Conservation (phyloP, 2,329 filamentous ascomycete species). For the Clarireedia paspali region DNA sequence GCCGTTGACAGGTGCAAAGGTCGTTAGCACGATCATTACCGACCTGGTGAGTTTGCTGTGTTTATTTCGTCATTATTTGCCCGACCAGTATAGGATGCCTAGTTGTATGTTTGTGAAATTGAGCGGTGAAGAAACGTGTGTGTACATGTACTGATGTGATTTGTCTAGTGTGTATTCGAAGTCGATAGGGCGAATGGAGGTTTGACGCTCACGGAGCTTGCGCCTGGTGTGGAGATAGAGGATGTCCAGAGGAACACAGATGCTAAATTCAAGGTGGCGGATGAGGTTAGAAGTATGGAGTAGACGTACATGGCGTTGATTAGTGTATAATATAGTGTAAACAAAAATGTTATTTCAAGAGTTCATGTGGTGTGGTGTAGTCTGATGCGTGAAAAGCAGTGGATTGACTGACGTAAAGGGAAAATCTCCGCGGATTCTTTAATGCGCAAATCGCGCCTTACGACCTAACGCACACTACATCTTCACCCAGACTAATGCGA, state of each 20-base stretch:
- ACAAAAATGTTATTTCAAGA: background rate
- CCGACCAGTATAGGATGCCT: background rate
- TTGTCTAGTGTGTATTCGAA: slow-evolving; percentile 57
- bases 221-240: slow-evolving; percentile 60
- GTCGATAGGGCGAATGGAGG: slow-evolving; percentile 55
- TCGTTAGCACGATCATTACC: slow-evolving; percentile 65
- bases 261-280: slow-evolving; percentile 56
- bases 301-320: slow-evolving; percentile 1
- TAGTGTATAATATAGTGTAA: background rate
- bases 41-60: slow-evolving; percentile 51
- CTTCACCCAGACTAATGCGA: too few species aligned
- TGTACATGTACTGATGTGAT: background rate
- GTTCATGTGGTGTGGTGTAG: too few species aligned
- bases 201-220: slow-evolving; percentile 62
- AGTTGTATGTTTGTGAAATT: background rate
- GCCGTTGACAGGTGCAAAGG: slow-evolving; percentile 56
- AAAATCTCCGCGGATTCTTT: too few species aligned
- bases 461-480: too few species aligned
- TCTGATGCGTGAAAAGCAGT: too few species aligned
- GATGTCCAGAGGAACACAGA: slow-evolving; percentile 64
- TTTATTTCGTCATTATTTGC: fast-evolving
- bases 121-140: too few species aligned
- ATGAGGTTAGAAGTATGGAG: slow-evolving; percentile 44
- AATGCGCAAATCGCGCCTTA: too few species aligned
- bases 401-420: too few species aligned